A percentile compares a stretch with the other conserved stretches of the same genome.
Evolutionary conservation across 257 asterid genomes (phyloP).

Genomic region (Solanum dulcamara): DNA sequence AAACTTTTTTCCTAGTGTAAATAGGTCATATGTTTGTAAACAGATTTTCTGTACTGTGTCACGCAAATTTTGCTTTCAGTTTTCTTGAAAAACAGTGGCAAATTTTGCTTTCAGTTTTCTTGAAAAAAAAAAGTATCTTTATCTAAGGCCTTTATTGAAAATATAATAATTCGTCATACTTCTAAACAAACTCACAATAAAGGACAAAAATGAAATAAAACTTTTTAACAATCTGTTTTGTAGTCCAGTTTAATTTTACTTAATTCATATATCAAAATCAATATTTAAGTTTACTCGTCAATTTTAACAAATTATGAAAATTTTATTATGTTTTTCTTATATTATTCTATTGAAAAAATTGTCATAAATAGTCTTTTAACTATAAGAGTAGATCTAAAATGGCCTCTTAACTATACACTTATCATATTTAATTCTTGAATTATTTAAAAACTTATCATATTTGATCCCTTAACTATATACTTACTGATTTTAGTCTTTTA

Average conservation of each 20-base stretch:
- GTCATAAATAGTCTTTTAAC: no score
- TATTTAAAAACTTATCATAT: no score
- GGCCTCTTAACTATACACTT: no score
- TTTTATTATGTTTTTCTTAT: no score
- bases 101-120: neutral
- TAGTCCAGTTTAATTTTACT: neutral
- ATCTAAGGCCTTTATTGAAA: neutral
- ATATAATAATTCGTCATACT: neutral
- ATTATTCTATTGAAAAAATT: no score
- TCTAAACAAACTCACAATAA: slow-evolving; percentile 5
- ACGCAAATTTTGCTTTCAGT: neutral
- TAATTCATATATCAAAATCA: neutral
- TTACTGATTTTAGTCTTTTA: no score
- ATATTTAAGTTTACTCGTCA: no score
- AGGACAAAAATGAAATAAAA: neutral
- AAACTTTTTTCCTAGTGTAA: neutral
- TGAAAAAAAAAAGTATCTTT: neutral
- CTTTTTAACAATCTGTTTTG: slow-evolving; percentile 6
- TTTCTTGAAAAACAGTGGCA: neutral
- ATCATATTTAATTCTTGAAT: no score
- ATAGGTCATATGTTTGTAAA: neutral
- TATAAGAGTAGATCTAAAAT: no score
- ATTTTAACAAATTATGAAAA: no score
- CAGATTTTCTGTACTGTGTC: neutral
- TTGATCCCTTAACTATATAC: no score